Base-by-base conservation (phyloP, 768 basidiomycete species). In the Hypholoma sublateritium region DNA sequence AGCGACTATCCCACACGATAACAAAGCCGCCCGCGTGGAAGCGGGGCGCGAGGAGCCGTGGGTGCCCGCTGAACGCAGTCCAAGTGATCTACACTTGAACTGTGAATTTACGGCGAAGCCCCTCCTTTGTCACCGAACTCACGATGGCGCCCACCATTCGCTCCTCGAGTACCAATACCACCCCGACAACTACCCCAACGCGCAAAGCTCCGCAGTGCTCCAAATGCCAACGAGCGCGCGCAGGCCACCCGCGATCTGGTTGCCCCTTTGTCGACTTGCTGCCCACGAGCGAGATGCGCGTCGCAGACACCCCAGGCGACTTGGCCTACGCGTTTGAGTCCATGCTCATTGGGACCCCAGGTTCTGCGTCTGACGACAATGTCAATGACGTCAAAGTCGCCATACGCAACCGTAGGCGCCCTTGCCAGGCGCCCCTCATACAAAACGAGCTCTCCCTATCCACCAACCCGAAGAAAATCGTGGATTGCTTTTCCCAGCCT, bases 171-270 rank as follows among this genome's bases (percentile, higher is more conserved):
- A 28, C 22, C 17, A 32, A 17, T 50, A 47, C 59, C 13, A 65
- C 62, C 11, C 67, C 62, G 16, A 56, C 61, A 25, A 69, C 71
- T 14, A 72, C 80, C 11, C 73, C 81, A 3, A 56, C 55, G 5
- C 82, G 83, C 42, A 85, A 84, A 50, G 63, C 66, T 1, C 86
- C 80, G 32, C 77, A 71, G 46, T 87, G 85, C 68, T 76, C 70
- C 42, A 81, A 80, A 62, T 87, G 86, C 67, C 72, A 75, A 52
- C 78, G 78, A 21, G 82, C 83, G 0, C 74, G 77, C 53, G 74
- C 72, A 24, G 85, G 85, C 0, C 86, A 87, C 64, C 86, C 86
- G 16, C 82, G 85, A 44, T 81, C 81, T 0, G 84, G 85, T 9
- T 87, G 86, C 63, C 83, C 84, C 0, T 77, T 70, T 55, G 68